phyloP scores from a whole-genome alignment of 805 yeast species.

The Candida easanensis region DNA sequence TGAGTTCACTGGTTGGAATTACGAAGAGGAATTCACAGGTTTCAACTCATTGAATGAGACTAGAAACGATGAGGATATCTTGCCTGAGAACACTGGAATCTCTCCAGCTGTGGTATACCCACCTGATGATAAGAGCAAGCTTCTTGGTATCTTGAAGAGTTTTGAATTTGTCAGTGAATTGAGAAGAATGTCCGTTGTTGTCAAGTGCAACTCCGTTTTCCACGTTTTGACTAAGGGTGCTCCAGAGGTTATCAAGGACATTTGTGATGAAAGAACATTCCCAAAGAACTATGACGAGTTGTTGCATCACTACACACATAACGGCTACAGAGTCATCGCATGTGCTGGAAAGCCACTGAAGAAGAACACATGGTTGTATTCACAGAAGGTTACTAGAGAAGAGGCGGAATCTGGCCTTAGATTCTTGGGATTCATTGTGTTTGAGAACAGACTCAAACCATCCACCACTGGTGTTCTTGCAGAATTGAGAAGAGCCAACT shows the following conservation, averaged over 20 bases:
- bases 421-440: constrained; percentile 85
- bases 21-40: constrained; percentile 60
- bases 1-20: constrained; percentile 77
- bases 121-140: constrained; percentile 33
- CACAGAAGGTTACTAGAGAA: constrained; percentile 54
- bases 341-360: constrained; percentile 67
- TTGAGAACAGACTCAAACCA: constrained; percentile 84
- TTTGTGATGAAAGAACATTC: constrained; percentile 68
- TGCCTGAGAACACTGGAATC: constrained; percentile 42
- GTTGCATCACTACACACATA: constrained; percentile 83
- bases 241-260: constrained; percentile 84
- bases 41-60: constrained; percentile 37
- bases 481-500: constrained; percentile 60
- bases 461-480: constrained; percentile 60
- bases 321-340: constrained; percentile 94
- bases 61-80: constrained; percentile 34
- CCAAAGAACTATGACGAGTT: constrained; percentile 75
- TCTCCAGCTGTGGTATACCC: constrained; percentile 54
- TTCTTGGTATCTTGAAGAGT: constrained; percentile 47
- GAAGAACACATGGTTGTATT: constrained; percentile 44
- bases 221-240: constrained; percentile 87
- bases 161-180: constrained; percentile 84
- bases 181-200: constrained; percentile 88
- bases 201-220: constrained; percentile 43
- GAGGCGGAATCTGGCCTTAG: constrained; percentile 65